Percentiles rank a stretch among this genome's conserved stretches.
Conservation (phyloP, 2,329 filamentous ascomycete genomes). For the Alternaria metachromatica region DNA sequence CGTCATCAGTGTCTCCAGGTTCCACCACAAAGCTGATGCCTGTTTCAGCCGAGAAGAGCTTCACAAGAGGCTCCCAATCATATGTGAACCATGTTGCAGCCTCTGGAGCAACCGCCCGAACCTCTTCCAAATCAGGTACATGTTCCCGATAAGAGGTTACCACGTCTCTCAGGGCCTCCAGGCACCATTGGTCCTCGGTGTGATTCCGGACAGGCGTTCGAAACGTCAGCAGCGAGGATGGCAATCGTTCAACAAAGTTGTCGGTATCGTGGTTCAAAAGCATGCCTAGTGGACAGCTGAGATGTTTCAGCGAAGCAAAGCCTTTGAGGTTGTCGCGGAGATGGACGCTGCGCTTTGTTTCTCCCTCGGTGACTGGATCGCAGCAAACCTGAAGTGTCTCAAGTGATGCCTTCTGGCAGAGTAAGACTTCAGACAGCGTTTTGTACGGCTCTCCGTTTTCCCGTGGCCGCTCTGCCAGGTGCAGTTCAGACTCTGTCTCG, state of each 20-base stretch:
- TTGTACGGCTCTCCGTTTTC: neutral
- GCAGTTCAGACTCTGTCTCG: constrained; percentile 1
- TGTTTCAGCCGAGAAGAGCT: neutral
- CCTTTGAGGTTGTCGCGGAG: constrained; percentile 13
- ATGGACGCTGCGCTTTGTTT: neutral
- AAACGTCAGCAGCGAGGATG: constrained; percentile 17
- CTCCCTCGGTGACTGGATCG: constrained; percentile 3
- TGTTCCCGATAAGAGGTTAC: constrained; percentile 5
- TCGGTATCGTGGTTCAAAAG: constrained; percentile 6
- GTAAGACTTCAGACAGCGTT: constrained; percentile 10
- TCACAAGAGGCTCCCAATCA: constrained; percentile 19
- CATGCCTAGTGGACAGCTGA: constrained; percentile 21
- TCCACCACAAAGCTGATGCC: constrained; percentile 17
- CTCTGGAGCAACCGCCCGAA: constrained; percentile 12
- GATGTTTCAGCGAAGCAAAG: constrained; percentile 16
- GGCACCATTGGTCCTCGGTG: constrained; percentile 6
- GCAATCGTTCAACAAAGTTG: constrained; percentile 19
- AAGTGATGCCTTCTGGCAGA: constrained; percentile 17
- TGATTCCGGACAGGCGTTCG: constrained; percentile 7
- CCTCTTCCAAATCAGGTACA: constrained; percentile 11
- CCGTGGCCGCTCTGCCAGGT: constrained; percentile 4
- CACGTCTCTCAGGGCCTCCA: constrained; percentile 24
- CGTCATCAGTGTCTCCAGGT: neutral
- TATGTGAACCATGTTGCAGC: constrained; percentile 6
- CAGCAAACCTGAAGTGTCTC: constrained; percentile 16